Percentiles rank a stretch among this genome's conserved stretches.
Conservation (phyloP, 208 protist genomes). For the Phytomonas sp. region DNA sequence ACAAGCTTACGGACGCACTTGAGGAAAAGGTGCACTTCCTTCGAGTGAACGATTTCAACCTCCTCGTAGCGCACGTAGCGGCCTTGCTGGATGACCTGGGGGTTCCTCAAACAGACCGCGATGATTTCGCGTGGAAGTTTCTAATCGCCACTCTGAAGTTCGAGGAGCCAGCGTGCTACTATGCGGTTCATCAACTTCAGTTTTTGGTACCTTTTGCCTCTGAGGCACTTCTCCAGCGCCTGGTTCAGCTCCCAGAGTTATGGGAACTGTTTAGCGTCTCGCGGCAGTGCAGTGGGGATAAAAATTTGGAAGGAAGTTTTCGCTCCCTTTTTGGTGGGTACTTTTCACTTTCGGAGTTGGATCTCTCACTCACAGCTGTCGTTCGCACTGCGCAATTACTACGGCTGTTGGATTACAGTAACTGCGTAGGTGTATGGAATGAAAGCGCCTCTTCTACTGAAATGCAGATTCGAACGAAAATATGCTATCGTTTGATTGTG, state of each 20-base stretch:
- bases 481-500: background rate
- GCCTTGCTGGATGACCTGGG: slow-evolving; percentile 35
- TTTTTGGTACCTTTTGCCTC: slow-evolving; percentile 66
- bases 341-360: slow-evolving; percentile 39
- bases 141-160: slow-evolving; percentile 24
- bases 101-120: slow-evolving; percentile 26
- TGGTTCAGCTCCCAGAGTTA: slow-evolving; percentile 7
- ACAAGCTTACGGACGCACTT: slow-evolving; percentile 33
- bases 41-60: slow-evolving; percentile 24
- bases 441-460: background rate
- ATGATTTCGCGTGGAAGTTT: slow-evolving; percentile 25
- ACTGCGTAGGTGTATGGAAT: slow-evolving; percentile 9
- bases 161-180: slow-evolving; percentile 21
- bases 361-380: slow-evolving; percentile 30
- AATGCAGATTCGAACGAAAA: background rate
- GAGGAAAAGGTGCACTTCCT: slow-evolving; percentile 50
- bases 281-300: slow-evolving; percentile 6
- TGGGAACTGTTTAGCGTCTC: background rate
- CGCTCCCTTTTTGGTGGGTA: slow-evolving; percentile 48
- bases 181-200: slow-evolving; percentile 47
- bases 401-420: slow-evolving; percentile 44
- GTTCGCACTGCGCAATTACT: slow-evolving; percentile 76
- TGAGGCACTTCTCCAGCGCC: slow-evolving; percentile 22
- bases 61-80: slow-evolving; percentile 26
- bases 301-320: slow-evolving; percentile 10